Base-by-base conservation (phyloP, 2,329 filamentous ascomycete genomes). In the Diaporthe ampelina region DNA sequence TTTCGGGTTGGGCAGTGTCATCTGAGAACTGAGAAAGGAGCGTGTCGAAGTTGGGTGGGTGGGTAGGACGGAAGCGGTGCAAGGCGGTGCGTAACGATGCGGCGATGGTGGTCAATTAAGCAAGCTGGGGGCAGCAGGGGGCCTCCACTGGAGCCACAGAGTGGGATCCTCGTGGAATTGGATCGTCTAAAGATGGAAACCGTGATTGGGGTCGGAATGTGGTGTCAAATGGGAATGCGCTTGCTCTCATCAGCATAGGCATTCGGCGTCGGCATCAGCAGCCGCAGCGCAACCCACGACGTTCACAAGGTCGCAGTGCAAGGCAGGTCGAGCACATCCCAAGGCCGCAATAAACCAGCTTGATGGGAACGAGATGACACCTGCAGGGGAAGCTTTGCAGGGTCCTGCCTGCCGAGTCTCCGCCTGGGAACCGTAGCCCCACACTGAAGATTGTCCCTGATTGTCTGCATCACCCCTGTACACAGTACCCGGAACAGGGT, bases 321-420 rank as follows among this genome's bases (percentile, higher is more conserved):
- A 48, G 40, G 29, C 21, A 35, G n/a, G 19, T 52, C 29, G 3
- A 21, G 37, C 37, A 29, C 37, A 24, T 43, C 40, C 37, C 8
- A 63, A 63, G 24, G 40, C 59, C 59, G 37, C 48, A 68, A 24
- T 35, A n/a, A 13, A 68, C 52, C 63, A 67, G 45, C 45, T 37
- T n/a, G 10, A 52, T 9, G n/a, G 48, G 63, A 68, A 68, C 48
- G 63, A 72, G 70, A 72, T 63, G 70, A 72, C 70, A 63, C 57
- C 70, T 72, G 57, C 70, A 72, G 70, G 70, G 70, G 70, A 26
- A 61, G 69, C 69, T 54, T 59, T 21, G 58, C 70, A 63, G 70
- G 70, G 70, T 72, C 35, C 50, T 72, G 70, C 70, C 57, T 72
- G 70, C 70, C 70, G 57, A 63, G 54, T 26, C 21, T 29, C 26